Conservation (phyloP, 2,329 filamentous ascomycete genomes). For the Phaeosphaeriaceae sp. region DNA sequence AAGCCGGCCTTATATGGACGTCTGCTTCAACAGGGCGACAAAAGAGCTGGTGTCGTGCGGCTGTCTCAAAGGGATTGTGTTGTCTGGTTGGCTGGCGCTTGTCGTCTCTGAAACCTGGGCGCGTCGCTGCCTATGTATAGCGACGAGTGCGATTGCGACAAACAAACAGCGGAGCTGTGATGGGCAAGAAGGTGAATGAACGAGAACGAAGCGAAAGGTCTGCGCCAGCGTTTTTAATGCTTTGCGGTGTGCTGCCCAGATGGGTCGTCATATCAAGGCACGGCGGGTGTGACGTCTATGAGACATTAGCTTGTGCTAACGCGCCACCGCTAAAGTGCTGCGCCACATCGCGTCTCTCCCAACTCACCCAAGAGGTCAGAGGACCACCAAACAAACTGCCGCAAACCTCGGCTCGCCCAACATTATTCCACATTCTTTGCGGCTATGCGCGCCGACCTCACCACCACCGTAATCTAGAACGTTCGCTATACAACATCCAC, state of each 20-base stretch:
- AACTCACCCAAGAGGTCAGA: too few species aligned
- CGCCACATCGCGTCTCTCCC: too few species aligned
- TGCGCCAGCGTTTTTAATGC: slow-evolving; percentile 25
- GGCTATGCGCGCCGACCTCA: slow-evolving; percentile 32
- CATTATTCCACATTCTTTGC: slow-evolving; percentile 31
- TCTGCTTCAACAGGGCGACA: slow-evolving; percentile 11
- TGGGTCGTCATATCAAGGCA: slow-evolving; percentile 15
- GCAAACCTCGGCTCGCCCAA: slow-evolving; percentile 2
- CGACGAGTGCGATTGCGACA: slow-evolving; percentile 30
- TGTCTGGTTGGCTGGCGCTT: slow-evolving; percentile 42
- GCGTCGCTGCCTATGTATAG: slow-evolving; percentile 47
- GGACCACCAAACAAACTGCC: too few species aligned
- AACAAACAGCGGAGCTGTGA: slow-evolving; percentile 10
- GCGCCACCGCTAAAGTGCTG: too few species aligned
- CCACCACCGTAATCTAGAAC: slow-evolving; percentile 15
- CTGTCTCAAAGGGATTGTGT: slow-evolving; percentile 30
- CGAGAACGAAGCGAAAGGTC: slow-evolving; percentile 14
- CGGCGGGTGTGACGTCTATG: too few species aligned
- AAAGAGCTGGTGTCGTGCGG: slow-evolving; percentile 26
- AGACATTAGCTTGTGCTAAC: too few species aligned
- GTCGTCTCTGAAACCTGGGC: slow-evolving; percentile 46
- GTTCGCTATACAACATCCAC: slow-evolving; percentile 5
- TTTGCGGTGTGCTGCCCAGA: slow-evolving; percentile 23
- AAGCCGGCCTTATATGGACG: slow-evolving; percentile 29
- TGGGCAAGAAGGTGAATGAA: slow-evolving; percentile 20